Conservation (phyloP, 2,329 filamentous ascomycete species). For the Fusarium chaquense region DNA sequence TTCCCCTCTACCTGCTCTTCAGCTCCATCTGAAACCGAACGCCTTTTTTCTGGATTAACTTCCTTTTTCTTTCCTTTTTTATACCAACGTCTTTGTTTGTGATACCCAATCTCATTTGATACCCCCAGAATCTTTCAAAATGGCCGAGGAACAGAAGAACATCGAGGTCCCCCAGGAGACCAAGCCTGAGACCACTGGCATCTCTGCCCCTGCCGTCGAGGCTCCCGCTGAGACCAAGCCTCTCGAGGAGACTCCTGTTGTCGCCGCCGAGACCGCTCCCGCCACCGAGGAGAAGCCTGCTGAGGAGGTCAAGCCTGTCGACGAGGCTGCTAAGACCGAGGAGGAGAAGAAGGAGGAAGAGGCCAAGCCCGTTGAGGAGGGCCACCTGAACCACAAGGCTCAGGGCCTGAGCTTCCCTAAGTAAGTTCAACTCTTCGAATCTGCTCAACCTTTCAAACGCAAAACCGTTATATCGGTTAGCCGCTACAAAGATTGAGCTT, state of each 20-base stretch:
- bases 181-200: conserved; percentile 54
- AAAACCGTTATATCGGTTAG: neutral
- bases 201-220: conserved; percentile 53
- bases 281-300: conserved; percentile 57
- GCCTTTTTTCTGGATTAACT: conserved; percentile 52
- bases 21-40: conserved; percentile 50
- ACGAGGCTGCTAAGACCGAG: conserved; percentile 57
- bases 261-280: conserved; percentile 52
- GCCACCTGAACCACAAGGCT: conserved; percentile 88
- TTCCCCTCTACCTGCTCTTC: conserved; percentile 52
- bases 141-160: conserved; percentile 81
- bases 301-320: conserved; percentile 59
- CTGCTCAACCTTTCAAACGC: neutral
- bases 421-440: conserved; percentile 64
- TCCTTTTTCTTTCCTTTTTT: conserved; percentile 54
- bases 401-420: conserved; percentile 85
- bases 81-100: conserved; percentile 60
- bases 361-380: conserved; percentile 81
- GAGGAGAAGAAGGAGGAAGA: conserved; percentile 66
- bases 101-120: conserved; percentile 63
- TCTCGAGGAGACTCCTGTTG: conserved; percentile 53
- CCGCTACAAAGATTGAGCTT: neutral
- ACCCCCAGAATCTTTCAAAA: conserved; percentile 64
- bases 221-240: conserved; percentile 54
- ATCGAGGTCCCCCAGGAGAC: conserved; percentile 69